phyloP scores from a whole-genome alignment of 1,284 basidiomycete genomes.

The Waitea zeae region DNA sequence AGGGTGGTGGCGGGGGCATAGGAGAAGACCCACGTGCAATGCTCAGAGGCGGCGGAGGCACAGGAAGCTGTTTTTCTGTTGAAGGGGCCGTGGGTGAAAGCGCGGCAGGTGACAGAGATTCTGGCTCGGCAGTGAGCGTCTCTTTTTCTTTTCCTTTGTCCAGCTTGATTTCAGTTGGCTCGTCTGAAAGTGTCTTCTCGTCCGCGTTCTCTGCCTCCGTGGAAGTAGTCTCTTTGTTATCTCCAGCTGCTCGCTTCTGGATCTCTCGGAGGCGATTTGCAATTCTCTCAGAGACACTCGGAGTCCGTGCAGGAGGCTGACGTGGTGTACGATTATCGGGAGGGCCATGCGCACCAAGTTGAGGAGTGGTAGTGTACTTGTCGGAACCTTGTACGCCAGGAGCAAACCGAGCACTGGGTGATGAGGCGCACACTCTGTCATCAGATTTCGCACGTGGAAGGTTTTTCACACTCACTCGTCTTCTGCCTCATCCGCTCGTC shows the following conservation, averaged over 20 bases:
- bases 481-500: conserved; percentile 75
- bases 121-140: conserved; percentile 26
- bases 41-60: conserved; percentile 19
- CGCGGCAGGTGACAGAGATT: conserved; percentile 17
- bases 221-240: conserved; percentile 6
- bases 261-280: conserved; percentile 57
- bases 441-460: conserved; percentile 2
- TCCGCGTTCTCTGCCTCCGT: background rate
- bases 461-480: conserved; percentile 57
- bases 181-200: conserved; percentile 13
- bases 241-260: conserved; percentile 20
- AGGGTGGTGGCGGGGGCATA: conserved; percentile 19
- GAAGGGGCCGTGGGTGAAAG: conserved; percentile 41
- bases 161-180: conserved; percentile 24
- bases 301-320: conserved; percentile 35
- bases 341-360: conserved; percentile 36
- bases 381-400: conserved; percentile 43
- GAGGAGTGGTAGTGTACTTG: conserved; percentile 63
- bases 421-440: too few relatives aligned
- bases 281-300: conserved; percentile 65
- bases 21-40: conserved; percentile 15
- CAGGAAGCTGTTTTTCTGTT: conserved; percentile 40
- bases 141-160: conserved; percentile 72
- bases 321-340: conserved; percentile 13
- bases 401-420: conserved; percentile 57